Evolutionary conservation across 768 basidiomycete genomes (phyloP).

Genomic region (Macrolepiota dolichaula): DNA sequence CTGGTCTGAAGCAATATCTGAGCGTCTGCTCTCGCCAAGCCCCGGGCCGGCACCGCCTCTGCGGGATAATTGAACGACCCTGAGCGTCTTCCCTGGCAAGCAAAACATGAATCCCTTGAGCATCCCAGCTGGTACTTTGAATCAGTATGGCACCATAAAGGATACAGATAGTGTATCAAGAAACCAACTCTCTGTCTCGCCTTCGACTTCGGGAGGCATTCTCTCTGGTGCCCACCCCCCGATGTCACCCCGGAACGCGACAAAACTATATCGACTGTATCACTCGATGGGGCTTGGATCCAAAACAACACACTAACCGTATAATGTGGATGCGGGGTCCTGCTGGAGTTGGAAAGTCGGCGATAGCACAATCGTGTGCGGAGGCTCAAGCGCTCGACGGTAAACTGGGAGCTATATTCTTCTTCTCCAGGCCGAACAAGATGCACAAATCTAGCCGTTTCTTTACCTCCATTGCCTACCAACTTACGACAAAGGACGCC

Average conservation of each 20-base stretch:
- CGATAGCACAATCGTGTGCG: constrained; percentile 2
- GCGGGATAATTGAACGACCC: too few species aligned
- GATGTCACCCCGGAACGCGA: neutral
- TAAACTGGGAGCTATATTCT: neutral
- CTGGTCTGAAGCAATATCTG: too few species aligned
- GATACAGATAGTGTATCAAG: too few species aligned
- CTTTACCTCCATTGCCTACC: neutral
- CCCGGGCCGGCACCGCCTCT: too few species aligned
- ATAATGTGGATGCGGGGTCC: constrained; percentile 1
- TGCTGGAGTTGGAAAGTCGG: constrained; percentile 1
- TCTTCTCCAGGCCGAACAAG: neutral
- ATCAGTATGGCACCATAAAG: too few species aligned
- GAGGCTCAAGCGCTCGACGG: neutral
- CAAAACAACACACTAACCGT: neutral
- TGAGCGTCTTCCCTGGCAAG: too few species aligned
- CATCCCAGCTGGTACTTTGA: too few species aligned
- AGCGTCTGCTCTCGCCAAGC: too few species aligned
- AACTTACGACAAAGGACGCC: neutral
- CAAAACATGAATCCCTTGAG: too few species aligned
- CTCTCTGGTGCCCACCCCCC: neutral
- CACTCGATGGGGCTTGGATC: neutral
- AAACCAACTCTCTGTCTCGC: too few species aligned
- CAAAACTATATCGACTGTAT: constrained; percentile 46
- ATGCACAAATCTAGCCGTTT: neutral
- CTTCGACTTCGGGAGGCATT: too few species aligned